Percentiles rank a stretch among this genome's conserved stretches.
Evolutionary conservation across 164 flowering plant species (phyloP).

Genomic region (Tetrastigma voinierianum): DNA sequence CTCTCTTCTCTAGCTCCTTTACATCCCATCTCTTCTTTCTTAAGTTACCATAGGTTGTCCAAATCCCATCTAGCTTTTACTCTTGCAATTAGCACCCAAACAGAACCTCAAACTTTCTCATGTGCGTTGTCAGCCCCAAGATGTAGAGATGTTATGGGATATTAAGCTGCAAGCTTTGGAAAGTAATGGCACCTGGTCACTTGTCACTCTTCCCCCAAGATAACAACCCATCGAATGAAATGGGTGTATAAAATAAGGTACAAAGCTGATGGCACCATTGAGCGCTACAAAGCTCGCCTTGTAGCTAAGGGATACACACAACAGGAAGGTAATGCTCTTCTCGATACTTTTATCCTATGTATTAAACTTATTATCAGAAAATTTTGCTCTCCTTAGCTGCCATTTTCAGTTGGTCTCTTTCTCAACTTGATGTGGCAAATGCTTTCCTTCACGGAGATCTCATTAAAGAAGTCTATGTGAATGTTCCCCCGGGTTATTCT

Average conservation of each 20-base stretch:
- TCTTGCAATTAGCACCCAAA: no score
- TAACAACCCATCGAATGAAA: not conserved
- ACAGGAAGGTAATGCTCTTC: not conserved
- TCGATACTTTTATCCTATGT: not conserved
- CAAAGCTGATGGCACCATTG: not conserved
- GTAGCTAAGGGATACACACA: constrained; percentile 1
- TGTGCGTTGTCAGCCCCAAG: not conserved
- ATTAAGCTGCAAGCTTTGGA: not conserved
- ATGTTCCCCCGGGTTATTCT: not conserved
- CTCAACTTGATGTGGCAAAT: constrained; percentile 6
- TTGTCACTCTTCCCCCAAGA: not conserved
- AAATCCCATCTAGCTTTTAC: no score
- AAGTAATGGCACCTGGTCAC: not conserved
- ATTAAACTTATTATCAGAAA: not conserved
- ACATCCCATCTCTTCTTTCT: no score
- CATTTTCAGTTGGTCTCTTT: not conserved
- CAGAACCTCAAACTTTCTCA: not conserved
- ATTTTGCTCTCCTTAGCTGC: not conserved
- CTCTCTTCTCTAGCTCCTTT: no score
- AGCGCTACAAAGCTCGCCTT: not conserved
- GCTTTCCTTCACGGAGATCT: constrained; percentile 9
- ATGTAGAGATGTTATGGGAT: not conserved
- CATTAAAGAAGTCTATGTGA: constrained; percentile 5
- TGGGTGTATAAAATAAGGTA: constrained; percentile 1
- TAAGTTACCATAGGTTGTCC: no score